Evolutionary conservation across 352 stramenopile genomes (phyloP), one percentile per base, ranked within the genome.

Genomic region (Phytophthora crassamura): DNA sequence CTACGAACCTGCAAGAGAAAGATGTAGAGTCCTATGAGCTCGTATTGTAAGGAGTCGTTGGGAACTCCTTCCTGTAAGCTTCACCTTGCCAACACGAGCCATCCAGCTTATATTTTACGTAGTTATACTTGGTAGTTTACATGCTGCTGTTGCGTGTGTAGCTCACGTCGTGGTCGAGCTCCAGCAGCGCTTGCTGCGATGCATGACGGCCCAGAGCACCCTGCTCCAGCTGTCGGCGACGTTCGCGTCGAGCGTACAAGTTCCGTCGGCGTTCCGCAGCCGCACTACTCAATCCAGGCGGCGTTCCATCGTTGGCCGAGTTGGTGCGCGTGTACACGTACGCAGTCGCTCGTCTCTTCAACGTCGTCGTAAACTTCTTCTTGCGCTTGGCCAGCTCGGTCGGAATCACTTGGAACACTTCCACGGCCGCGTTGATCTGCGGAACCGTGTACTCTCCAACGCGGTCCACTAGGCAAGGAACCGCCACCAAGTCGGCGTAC

Each of bases 321-420:
- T 58, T 54, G 11, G 14, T 10, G 35, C 45, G 53, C 18, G 36
- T 33, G 39, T 50, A 55, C 20, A 39, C 36, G 40, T 59, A 41
- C n/a, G 33, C 7, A 50, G 9, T 35, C 39, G 54, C 34, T 5
- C 68, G 68, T 42, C 75, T 77, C 22, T 64, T 75, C 25, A 78
- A 41, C 7, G 50, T 78, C 25, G 59, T 80, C 16, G 60, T 63
- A 52, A 83, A 80, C 12, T 71, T 66, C 36, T 76, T 77, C 43
- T 78, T 84, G 14, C 75, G 75, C 15, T 65, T 64, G 12, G 22
- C 48, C 40, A 84, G 43, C 28, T 71, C 67, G 4, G 55, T 49
- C 7, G 74, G 64, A 16, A 75, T 40, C n/a, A 82, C 59, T 39
- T 86, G 77, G 54, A 74, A 82, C 0, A 86, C 60, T 28, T 86